phyloP scores from a whole-genome alignment of 495 filamentous ascomycete species.

The Penicillium longicatenatum region DNA sequence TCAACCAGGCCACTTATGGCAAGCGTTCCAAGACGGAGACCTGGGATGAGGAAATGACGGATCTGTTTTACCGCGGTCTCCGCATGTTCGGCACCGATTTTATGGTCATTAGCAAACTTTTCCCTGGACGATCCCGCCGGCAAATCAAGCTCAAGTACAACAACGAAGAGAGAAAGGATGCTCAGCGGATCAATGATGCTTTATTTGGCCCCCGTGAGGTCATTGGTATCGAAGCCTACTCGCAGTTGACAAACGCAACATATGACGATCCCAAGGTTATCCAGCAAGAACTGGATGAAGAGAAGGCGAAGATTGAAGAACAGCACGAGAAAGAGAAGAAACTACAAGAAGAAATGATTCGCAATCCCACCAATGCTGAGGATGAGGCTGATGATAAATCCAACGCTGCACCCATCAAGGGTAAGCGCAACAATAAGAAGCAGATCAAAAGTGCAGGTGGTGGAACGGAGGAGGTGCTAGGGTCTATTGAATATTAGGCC shows the following conservation, averaged over 20 bases:
- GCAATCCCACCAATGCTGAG: constrained; percentile 41
- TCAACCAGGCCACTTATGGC: constrained; percentile 73
- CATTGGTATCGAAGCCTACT: constrained; percentile 69
- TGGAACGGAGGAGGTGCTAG: constrained; percentile 46
- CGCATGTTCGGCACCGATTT: constrained; percentile 94
- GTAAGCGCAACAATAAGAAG: constrained; percentile 45
- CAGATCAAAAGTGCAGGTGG: constrained; percentile 35
- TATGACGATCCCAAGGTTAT: constrained; percentile 57
- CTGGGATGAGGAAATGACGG: constrained; percentile 78
- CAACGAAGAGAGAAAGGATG: constrained; percentile 81
- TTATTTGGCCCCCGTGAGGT: constrained; percentile 59
- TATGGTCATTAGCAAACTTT: constrained; percentile 80
- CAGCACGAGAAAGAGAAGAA: constrained; percentile 63
- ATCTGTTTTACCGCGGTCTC: constrained; percentile 81
- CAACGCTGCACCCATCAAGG: constrained; percentile 33
- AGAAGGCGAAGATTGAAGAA: constrained; percentile 64
- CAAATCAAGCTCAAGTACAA: constrained; percentile 93
- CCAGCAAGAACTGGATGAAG: constrained; percentile 68
- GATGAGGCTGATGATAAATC: constrained; percentile 38
- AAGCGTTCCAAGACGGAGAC: constrained; percentile 68
- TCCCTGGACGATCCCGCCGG: constrained; percentile 70
- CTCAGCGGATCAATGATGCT: constrained; percentile 65
- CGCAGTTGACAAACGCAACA: constrained; percentile 58
- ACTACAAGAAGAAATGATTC: constrained; percentile 55
- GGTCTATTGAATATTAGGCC: constrained; percentile 36